Evolutionary conservation across 306 rosid genomes (phyloP).

Genomic region (Luffa aegyptiaca): DNA sequence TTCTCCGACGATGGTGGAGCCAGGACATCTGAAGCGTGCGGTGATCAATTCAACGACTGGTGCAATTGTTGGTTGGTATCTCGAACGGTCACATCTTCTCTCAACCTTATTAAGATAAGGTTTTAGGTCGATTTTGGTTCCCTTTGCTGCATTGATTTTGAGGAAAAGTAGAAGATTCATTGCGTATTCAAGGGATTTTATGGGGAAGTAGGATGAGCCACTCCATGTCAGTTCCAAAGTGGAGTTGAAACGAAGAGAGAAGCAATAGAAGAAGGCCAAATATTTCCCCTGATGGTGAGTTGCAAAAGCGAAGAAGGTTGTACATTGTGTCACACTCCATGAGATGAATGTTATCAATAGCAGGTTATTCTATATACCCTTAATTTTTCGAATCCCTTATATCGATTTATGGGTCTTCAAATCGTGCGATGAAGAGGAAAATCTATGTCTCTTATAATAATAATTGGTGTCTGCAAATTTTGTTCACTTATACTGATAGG

Average conservation of each 20-base stretch:
- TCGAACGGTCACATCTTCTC: constrained; percentile 81
- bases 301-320: constrained; percentile 99
- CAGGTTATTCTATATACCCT: constrained; percentile 30
- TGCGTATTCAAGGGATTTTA: no score
- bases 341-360: constrained; percentile 97
- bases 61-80: constrained; percentile 80
- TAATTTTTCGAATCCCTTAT: background rate
- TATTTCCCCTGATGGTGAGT: constrained; percentile 78
- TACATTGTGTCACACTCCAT: constrained; percentile 92
- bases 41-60: constrained; percentile 61
- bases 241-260: no score
- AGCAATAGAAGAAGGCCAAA: no score
- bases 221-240: no score
- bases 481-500: background rate
- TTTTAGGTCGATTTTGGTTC: constrained; percentile 47
- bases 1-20: constrained; percentile 51
- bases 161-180: background rate
- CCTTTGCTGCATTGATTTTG: background rate
- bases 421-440: background rate
- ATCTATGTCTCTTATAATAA: background rate
- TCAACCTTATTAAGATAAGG: constrained; percentile 90
- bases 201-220: no score
- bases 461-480: background rate
- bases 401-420: background rate
- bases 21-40: constrained; percentile 57